phyloP scores from a whole-genome alignment of 2,329 filamentous ascomycete genomes.

The Clonostachys rosea region DNA sequence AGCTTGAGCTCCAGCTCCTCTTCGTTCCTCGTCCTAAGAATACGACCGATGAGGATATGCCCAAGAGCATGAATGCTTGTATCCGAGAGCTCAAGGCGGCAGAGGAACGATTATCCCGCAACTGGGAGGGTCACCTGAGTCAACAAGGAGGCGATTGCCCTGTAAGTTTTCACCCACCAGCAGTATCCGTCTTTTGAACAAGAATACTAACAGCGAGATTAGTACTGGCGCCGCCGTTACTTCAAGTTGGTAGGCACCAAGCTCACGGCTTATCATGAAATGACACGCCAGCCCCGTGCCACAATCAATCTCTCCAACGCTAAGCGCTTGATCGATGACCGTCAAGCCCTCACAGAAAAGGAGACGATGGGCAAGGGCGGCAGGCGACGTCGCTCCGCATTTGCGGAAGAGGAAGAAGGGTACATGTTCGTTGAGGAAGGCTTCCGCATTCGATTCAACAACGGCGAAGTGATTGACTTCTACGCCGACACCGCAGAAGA shows the following conservation, averaged over 20 bases:
- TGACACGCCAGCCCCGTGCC: conserved; percentile 88
- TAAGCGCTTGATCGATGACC: conserved; percentile 89
- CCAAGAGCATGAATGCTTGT: conserved; percentile 98
- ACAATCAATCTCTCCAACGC: conserved; percentile 96
- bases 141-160: conserved; percentile 98
- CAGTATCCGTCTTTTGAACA: conserved; percentile 19
- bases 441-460: conserved; percentile 97
- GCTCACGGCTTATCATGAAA: conserved; percentile 92
- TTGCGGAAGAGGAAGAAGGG: conserved; percentile 96
- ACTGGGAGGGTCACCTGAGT: conserved; percentile 85
- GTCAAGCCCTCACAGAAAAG: conserved; percentile 75
- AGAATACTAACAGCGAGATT: conserved; percentile 16
- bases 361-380: conserved; percentile 74
- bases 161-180: conserved; percentile 53
- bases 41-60: conserved; percentile 89
- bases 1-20: conserved; percentile 87
- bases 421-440: conserved; percentile 99
- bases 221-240: conserved; percentile 98
- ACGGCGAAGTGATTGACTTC: conserved; percentile 97
- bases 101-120: conserved; percentile 71
- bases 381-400: conserved; percentile 84
- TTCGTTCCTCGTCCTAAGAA: conserved; percentile 92
- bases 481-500: conserved; percentile 85
- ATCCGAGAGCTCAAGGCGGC: conserved; percentile 90
- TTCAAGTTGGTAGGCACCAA: conserved; percentile 91